Evolutionary conservation across 441 rosid species (phyloP).

Genomic region (Erodium chrysanthum): DNA sequence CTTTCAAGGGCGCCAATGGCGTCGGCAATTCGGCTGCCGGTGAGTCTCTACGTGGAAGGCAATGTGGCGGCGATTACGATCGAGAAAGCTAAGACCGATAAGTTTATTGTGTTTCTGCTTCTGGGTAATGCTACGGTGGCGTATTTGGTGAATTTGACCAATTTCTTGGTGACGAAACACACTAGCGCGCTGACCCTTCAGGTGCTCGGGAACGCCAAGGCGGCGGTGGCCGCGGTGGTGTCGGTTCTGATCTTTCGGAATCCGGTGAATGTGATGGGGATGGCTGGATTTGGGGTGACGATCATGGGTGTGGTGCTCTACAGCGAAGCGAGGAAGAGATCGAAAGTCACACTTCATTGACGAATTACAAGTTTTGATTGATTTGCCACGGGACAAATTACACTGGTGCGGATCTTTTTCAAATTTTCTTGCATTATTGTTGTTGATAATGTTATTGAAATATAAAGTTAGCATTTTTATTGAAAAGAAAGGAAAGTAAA

Average conservation of each 20-base stretch:
- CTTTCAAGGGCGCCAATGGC: conserved; percentile 94
- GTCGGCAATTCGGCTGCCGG: conserved; percentile 67
- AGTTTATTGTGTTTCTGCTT: conserved; percentile 56
- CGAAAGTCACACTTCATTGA: conserved; percentile 58
- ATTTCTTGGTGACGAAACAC: conserved; percentile 92
- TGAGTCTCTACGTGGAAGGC: conserved; percentile 89
- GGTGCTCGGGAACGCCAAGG: conserved; percentile 93
- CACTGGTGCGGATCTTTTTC: conserved; percentile 28
- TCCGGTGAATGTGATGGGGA: conserved; percentile 88
- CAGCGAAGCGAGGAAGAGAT: conserved; percentile 97
- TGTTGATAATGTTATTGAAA: conserved; percentile 16
- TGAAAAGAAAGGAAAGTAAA: conserved; percentile 24
- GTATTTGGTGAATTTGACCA: conserved; percentile 81
- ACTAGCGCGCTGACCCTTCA: conserved; percentile 92
- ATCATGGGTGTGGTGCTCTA: conserved; percentile 94
- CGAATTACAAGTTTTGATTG: neutral
- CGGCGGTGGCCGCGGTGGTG: conserved; percentile 85
- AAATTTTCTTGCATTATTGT: conserved; percentile 10
- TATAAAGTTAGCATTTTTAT: conserved; percentile 20
- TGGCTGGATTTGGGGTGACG: conserved; percentile 78
- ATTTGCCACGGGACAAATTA: conserved; percentile 23
- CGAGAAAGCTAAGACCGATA: conserved; percentile 66
- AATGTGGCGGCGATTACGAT: conserved; percentile 59
- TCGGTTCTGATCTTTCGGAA: conserved; percentile 87
- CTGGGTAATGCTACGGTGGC: conserved; percentile 92